Percentiles rank a stretch among this genome's conserved stretches.
Conservation (phyloP, 2,329 filamentous ascomycete species). For the Cryphonectria carpinicola region DNA sequence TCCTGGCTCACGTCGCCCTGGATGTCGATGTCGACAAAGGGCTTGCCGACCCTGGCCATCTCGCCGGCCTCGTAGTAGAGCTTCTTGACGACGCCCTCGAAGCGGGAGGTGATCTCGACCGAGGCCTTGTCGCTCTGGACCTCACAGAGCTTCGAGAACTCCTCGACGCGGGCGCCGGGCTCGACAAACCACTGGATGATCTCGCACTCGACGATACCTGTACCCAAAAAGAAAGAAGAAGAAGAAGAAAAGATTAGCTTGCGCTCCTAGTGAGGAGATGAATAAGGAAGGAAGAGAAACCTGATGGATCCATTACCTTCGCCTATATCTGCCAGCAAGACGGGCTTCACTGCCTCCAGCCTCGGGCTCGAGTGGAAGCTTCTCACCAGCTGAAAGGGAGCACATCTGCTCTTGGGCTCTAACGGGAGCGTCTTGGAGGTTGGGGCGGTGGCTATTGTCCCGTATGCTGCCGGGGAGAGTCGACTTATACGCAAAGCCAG, state of each 20-base stretch:
- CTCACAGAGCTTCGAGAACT: conserved; percentile 97
- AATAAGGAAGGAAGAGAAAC: no score
- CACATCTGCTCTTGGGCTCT: conserved; percentile 12
- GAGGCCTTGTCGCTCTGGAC: conserved; percentile 97
- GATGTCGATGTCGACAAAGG: conserved; percentile 93
- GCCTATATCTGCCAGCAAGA: conserved; percentile 82
- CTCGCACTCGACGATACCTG: conserved; percentile 97
- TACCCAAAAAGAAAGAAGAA: conserved; percentile 4
- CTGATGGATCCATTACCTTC: conserved; percentile 62
- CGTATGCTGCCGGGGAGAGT: conserved; percentile 32
- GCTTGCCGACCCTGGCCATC: conserved; percentile 93
- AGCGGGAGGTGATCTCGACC: conserved; percentile 91
- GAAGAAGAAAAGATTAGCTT: conserved; percentile 14
- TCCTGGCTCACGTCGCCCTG: conserved; percentile 72
- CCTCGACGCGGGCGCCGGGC: conserved; percentile 91
- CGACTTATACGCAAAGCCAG: conserved; percentile 46
- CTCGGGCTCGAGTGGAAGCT: conserved; percentile 56
- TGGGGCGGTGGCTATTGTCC: neutral
- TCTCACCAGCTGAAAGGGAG: conserved; percentile 33
- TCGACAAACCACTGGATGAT: conserved; percentile 99
- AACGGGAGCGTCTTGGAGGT: conserved; percentile 15
- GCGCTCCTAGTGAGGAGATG: neutral
- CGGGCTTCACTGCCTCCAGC: conserved; percentile 71
- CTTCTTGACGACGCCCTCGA: conserved; percentile 94
- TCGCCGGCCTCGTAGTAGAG: conserved; percentile 94